phyloP scores from a whole-genome alignment of 768 basidiomycete genomes.

The Tubosaeta sp. region DNA sequence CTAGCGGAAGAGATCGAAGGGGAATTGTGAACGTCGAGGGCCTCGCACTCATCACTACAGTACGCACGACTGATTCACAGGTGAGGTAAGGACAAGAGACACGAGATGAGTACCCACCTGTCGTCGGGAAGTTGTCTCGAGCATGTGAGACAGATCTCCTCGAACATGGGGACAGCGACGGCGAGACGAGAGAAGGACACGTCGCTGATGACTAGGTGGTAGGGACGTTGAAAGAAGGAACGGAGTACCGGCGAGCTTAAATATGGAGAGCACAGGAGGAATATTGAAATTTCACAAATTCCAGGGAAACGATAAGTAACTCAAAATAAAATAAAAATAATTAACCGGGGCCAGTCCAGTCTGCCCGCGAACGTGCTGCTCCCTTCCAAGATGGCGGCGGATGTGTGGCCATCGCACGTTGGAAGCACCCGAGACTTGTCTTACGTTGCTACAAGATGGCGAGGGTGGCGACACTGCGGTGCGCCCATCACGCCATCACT shows the following conservation, averaged over 20 bases:
- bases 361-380: constrained; percentile 14
- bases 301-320: constrained; percentile 27
- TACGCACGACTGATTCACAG: constrained; percentile 52
- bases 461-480: constrained; percentile 6
- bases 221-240: constrained; percentile 19
- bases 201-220: constrained; percentile 7
- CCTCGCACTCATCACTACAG: constrained; percentile 67
- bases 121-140: constrained; percentile 61
- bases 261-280: constrained; percentile 36
- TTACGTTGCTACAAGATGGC: constrained; percentile 6
- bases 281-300: constrained; percentile 34
- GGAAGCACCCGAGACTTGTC: not conserved
- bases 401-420: constrained; percentile 14
- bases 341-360: not conserved
- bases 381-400: not conserved
- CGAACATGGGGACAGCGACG: constrained; percentile 52
- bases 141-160: constrained; percentile 74
- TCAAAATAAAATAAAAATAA: constrained; percentile 6
- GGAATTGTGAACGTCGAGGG: constrained; percentile 52
- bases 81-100: constrained; percentile 13
- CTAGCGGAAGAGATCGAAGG: constrained; percentile 63
- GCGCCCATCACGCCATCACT: constrained; percentile 10
- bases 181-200: not conserved
- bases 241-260: constrained; percentile 25
- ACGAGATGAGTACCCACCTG: constrained; percentile 42